Evolutionary conservation across 225 moss, liverwort and hornwort species (phyloP), one percentile per base, ranked within the genome.

Genomic region (Marchantia paleacea): DNA sequence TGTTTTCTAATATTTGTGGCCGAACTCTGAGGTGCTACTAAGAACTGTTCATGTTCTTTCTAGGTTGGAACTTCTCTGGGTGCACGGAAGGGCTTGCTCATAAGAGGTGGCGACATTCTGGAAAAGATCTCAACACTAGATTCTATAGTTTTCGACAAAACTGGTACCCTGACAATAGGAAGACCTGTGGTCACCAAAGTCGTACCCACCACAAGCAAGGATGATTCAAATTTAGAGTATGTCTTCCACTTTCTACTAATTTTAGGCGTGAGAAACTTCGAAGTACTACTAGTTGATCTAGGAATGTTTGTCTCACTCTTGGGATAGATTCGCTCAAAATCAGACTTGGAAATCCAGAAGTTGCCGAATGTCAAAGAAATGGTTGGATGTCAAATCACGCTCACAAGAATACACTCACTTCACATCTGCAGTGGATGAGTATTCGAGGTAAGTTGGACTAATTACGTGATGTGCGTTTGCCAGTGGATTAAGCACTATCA

Each of bases 51-150:
- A 8, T 26, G 29, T 55, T 8, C 39, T 22, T n/a, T 30, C 79
- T 68, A 99, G 99, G 95, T 99, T 79, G 99, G 99, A 66, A 99
- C 99, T 61, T 99, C 99, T 77, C 82, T 99, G 77, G 99, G 99
- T 8, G 99, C 99, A 51, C 94, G 95, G 84, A 94, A 91, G 70
- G 99, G 99, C 47, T 88, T 99, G 72, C 93, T 99, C 30, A 95
- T 99, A 68, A 89, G 99, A 83, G 99, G 99, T 77, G 99, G 99
- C 79, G 99, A 99, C 80, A 90, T 99, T 74, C 75, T 99, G 85
- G 95, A 99, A 82, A 91, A 86, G 76, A 94, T 94, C 72, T 94
- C 99, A 73, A 86, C 89, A 8, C 78, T 99, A 50, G 92, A 94
- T 76, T 91, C 91, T 69, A 82, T 99, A 55, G 92, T 99, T 55